Conservation (phyloP, 2,329 filamentous ascomycete species). For the Metarhizium anisopliae region DNA sequence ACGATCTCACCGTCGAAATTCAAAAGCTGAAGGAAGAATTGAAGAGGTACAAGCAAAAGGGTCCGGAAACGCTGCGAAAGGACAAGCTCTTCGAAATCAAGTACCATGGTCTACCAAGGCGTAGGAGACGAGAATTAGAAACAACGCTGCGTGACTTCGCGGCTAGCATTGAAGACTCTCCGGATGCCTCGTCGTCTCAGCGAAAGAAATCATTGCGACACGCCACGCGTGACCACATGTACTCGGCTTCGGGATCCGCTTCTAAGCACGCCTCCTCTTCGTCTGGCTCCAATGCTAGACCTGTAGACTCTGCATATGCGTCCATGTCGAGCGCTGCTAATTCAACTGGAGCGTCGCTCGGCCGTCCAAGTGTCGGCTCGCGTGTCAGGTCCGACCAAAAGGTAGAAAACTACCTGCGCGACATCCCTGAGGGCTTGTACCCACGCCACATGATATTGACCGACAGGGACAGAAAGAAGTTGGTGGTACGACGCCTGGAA, state of each 20-base stretch:
- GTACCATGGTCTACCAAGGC: slow-evolving; percentile 61
- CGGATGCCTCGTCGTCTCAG: slow-evolving; percentile 29
- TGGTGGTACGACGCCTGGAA: slow-evolving; percentile 68
- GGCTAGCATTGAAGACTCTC: slow-evolving; percentile 47
- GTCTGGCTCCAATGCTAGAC: slow-evolving; percentile 43
- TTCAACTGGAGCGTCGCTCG: slow-evolving; percentile 31
- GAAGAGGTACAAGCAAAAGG: slow-evolving; percentile 59
- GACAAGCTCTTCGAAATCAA: slow-evolving; percentile 80
- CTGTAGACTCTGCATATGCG: slow-evolving; percentile 55
- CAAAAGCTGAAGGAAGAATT: slow-evolving; percentile 67
- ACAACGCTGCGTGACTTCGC: slow-evolving; percentile 64
- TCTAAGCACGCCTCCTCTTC: slow-evolving; percentile 45
- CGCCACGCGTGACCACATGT: slow-evolving; percentile 25
- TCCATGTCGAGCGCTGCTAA: slow-evolving; percentile 52
- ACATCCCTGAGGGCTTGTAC: slow-evolving; percentile 62
- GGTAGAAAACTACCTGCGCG: slow-evolving; percentile 60
- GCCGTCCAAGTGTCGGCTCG: slow-evolving; percentile 25
- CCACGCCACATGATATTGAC: slow-evolving; percentile 54
- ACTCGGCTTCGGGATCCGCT: slow-evolving; percentile 32
- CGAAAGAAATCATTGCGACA: slow-evolving; percentile 32
- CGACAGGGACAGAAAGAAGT: slow-evolving; percentile 65
- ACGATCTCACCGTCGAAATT: slow-evolving; percentile 79
- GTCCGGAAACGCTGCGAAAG: slow-evolving; percentile 56
- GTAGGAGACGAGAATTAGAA: slow-evolving; percentile 71
- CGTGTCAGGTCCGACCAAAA: slow-evolving; percentile 43